A percentile compares a stretch with the other conserved stretches of the same genome.
Conservation (phyloP, 2,329 filamentous ascomycete species). For the Colletotrichum salicis region DNA sequence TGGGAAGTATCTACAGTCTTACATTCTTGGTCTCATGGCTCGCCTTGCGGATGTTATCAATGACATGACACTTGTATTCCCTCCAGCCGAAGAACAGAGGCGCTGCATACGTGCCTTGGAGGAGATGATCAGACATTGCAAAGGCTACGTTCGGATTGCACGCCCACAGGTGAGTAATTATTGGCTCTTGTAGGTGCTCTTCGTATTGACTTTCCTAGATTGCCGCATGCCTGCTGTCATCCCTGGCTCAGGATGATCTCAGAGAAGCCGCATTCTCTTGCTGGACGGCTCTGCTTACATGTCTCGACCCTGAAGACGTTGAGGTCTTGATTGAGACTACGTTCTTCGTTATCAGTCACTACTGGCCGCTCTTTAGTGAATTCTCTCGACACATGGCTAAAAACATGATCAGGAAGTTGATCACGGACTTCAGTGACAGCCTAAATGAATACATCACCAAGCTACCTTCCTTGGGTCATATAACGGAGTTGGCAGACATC, state of each 20-base stretch:
- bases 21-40: slow-evolving; percentile 88
- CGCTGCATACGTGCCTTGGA: slow-evolving; percentile 85
- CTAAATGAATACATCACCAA: slow-evolving; percentile 76
- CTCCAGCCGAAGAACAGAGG: slow-evolving; percentile 73
- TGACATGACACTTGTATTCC: slow-evolving; percentile 65
- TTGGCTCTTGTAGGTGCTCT: slow-evolving; percentile 39
- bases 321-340: slow-evolving; percentile 86
- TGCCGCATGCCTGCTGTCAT: slow-evolving; percentile 89
- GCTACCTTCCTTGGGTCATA: slow-evolving; percentile 80
- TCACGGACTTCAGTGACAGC: slow-evolving; percentile 69
- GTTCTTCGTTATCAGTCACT: slow-evolving; percentile 84
- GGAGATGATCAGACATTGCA: slow-evolving; percentile 84
- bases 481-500: slow-evolving; percentile 75
- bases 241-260: slow-evolving; percentile 79
- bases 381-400: slow-evolving; percentile 69
- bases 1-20: slow-evolving; percentile 80
- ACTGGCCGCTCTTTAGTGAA: slow-evolving; percentile 77
- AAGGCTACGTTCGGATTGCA: slow-evolving; percentile 78
- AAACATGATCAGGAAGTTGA: slow-evolving; percentile 71
- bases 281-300: slow-evolving; percentile 82
- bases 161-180: slow-evolving; percentile 77
- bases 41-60: slow-evolving; percentile 84
- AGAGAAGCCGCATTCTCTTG: slow-evolving; percentile 82
- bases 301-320: slow-evolving; percentile 82
- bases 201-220: slow-evolving; percentile 64